Conservation (phyloP, 352 stramenopile species). For the Pythium angustatum region DNA sequence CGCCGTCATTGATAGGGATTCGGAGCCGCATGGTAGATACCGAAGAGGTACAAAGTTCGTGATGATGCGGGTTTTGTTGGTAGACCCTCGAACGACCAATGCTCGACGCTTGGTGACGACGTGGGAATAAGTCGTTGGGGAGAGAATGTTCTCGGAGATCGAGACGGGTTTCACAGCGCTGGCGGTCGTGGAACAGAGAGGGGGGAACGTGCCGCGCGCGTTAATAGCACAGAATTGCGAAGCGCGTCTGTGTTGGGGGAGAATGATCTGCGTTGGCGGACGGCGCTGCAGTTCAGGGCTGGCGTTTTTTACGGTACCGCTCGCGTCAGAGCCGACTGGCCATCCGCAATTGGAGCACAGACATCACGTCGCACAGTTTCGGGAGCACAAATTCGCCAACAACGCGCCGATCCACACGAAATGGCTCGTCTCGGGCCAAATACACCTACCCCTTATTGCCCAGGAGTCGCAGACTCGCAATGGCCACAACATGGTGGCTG, state of each 20-base stretch:
- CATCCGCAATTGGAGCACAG: conserved; percentile 3
- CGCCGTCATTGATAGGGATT: conserved; percentile 24
- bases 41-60: neutral
- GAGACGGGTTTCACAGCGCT: too few relatives aligned
- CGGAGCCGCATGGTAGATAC: conserved; percentile 12
- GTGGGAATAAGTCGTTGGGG: neutral
- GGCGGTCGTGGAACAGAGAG: conserved; percentile 3
- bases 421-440: conserved; percentile 23
- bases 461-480: neutral
- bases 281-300: conserved; percentile 5
- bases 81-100: neutral
- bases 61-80: too few relatives aligned
- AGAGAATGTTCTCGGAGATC: neutral
- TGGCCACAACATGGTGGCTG: too few relatives aligned
- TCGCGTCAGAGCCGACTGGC: neutral
- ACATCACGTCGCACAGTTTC: conserved; percentile 8
- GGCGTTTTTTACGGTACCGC: neutral
- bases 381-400: conserved; percentile 10
- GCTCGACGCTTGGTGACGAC: neutral
- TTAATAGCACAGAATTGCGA: neutral
- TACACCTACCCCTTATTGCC: conserved; percentile 18
- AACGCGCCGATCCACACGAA: conserved; percentile 4
- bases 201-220: neutral
- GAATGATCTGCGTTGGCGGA: neutral
- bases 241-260: neutral